A percentile compares a stretch with the other conserved stretches of the same genome.
Conservation (phyloP, 441 rosid genomes). For the Lepidium campestre region DNA sequence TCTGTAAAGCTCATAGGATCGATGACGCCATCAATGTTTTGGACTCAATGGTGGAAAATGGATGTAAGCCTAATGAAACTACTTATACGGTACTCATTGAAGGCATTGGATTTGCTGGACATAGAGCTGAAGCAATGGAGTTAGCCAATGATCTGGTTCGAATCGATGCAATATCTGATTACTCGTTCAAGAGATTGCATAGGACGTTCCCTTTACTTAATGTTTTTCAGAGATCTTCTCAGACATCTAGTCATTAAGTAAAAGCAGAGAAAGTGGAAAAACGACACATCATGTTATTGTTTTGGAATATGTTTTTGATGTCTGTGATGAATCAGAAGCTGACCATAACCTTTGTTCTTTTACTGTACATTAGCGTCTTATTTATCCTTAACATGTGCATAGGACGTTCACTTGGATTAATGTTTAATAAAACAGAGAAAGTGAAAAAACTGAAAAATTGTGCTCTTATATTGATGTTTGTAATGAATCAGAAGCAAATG, state of each 20-base stretch:
- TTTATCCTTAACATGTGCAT: too few relatives aligned
- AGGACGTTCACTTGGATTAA: too few relatives aligned
- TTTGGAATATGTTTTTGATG: not conserved
- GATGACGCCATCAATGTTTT: constrained; percentile 63
- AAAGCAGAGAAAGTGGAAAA: constrained; percentile 2
- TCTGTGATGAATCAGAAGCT: not conserved
- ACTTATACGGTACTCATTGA: constrained; percentile 56
- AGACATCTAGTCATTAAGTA: constrained; percentile 23
- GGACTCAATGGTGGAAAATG: constrained; percentile 51
- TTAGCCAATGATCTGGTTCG: constrained; percentile 46
- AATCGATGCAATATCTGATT: constrained; percentile 51
- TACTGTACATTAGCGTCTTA: not conserved
- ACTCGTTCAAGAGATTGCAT: constrained; percentile 46
- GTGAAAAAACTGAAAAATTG: too few relatives aligned
- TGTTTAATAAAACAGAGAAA: too few relatives aligned
- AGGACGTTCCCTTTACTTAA: constrained; percentile 62
- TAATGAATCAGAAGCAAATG: too few relatives aligned
- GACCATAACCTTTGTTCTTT: not conserved
- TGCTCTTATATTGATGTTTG: too few relatives aligned
- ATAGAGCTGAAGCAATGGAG: constrained; percentile 64
- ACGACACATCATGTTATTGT: not conserved
- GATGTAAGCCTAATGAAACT: constrained; percentile 69
- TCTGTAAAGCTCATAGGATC: constrained; percentile 56
- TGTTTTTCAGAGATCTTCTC: constrained; percentile 44
- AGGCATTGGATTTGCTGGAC: constrained; percentile 71